These are phyloP conservation scores for Passalora sequoiae DNA, from an alignment of 2,329 filamentous ascomycete species.

Conservation along the genomic window DNA sequence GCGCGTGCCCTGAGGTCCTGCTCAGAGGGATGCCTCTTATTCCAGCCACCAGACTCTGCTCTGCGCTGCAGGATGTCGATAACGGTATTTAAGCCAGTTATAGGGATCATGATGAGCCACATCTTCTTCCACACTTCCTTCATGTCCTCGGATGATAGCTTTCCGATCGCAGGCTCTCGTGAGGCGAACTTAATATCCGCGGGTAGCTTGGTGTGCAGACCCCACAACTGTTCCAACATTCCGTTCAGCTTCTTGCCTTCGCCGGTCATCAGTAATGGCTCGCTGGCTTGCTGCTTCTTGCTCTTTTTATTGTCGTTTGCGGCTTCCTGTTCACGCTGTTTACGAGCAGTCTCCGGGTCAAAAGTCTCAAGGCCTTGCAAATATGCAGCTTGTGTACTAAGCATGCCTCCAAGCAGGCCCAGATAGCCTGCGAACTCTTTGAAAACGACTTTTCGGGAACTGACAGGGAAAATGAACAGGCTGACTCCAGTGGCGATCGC, in stretches of 20 bases:
- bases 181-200: constrained; percentile 67
- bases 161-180: constrained; percentile 66
- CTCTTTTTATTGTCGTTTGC: constrained; percentile 37
- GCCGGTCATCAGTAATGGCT: constrained; percentile 20
- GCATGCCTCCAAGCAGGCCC: constrained; percentile 47
- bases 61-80: constrained; percentile 66
- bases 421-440: constrained; percentile 60
- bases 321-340: constrained; percentile 6
- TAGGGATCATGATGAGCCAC: constrained; percentile 59
- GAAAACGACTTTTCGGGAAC: constrained; percentile 59
- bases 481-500: constrained; percentile 59
- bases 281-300: constrained; percentile 36
- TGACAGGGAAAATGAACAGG: constrained; percentile 61
- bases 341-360: constrained; percentile 36
- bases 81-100: constrained; percentile 62
- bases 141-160: constrained; percentile 60
- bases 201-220: constrained; percentile 62
- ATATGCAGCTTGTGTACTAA: constrained; percentile 61
- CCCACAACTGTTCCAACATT: constrained; percentile 31
- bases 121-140: constrained; percentile 56
- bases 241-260: constrained; percentile 30
- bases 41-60: constrained; percentile 53
- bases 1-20: constrained; percentile 15
- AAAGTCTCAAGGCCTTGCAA: constrained; percentile 58
- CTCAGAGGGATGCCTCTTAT: constrained; percentile 18